Evolutionary conservation across 192 early-diverging fungal genomes (phyloP).

Genomic region (Backusella tarrabulga): DNA sequence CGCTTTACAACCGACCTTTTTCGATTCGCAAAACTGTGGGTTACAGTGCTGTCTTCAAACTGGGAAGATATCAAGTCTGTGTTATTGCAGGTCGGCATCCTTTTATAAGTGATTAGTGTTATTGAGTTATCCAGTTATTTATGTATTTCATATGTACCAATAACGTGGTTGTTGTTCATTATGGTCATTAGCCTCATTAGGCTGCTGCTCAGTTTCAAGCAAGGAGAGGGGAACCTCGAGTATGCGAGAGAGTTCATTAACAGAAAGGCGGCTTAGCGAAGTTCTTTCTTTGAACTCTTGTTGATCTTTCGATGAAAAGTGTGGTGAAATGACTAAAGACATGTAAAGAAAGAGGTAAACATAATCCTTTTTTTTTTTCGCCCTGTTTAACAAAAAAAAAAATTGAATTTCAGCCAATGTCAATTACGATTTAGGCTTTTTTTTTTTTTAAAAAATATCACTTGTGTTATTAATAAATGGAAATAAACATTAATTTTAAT

Average conservation of each 20-base stretch:
- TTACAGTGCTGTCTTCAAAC: not conserved
- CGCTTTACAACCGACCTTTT: slow-evolving; percentile 16
- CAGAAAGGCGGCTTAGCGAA: not conserved
- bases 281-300: not conserved
- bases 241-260: not conserved
- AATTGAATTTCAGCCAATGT: not conserved
- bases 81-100: not conserved
- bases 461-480: not conserved
- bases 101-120: not conserved
- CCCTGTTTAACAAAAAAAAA: not conserved
- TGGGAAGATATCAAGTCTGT: not conserved
- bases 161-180: not conserved
- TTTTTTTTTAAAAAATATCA: not conserved
- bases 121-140: not conserved
- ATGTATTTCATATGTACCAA: not conserved
- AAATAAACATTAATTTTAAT: not conserved
- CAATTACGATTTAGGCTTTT: not conserved
- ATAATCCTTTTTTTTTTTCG: not conserved
- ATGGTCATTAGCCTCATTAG: not conserved
- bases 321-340: not conserved
- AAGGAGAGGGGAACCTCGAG: not conserved
- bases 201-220: not conserved
- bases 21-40: slow-evolving; percentile 11
- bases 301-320: not conserved
- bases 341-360: not conserved